Evolutionary conservation across 208 protist genomes (phyloP).

Genomic region (Acanthamoeba castellanii): DNA sequence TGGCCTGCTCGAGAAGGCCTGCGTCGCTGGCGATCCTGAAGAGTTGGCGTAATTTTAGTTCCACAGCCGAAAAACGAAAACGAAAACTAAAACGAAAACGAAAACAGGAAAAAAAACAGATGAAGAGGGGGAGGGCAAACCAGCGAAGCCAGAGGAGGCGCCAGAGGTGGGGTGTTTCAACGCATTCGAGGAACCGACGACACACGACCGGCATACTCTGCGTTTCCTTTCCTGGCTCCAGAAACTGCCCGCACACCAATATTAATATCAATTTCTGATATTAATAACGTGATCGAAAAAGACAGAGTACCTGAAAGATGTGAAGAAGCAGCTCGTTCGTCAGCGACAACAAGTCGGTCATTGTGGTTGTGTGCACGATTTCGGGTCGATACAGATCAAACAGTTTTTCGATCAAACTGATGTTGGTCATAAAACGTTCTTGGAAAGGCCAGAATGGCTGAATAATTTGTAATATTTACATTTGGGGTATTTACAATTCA

Average conservation of each 20-base stretch:
- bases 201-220: not conserved
- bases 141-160: conserved; percentile 4
- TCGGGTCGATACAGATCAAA: too few relatives aligned
- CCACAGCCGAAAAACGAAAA: too few relatives aligned
- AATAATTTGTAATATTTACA: too few relatives aligned
- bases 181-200: not conserved
- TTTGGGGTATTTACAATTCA: too few relatives aligned
- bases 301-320: not conserved
- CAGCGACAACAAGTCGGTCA: not conserved
- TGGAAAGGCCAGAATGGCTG: too few relatives aligned
- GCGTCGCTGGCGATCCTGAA: not conserved
- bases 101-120: not conserved
- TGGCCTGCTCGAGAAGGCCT: not conserved
- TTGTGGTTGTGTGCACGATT: too few relatives aligned
- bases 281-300: not conserved
- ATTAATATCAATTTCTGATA: too few relatives aligned
- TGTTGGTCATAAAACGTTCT: too few relatives aligned
- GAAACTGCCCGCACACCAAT: not conserved
- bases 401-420: too few relatives aligned
- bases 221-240: not conserved
- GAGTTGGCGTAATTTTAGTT: not conserved
- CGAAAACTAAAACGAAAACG: too few relatives aligned
- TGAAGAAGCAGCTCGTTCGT: not conserved
- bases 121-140: not conserved
- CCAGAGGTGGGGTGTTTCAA: not conserved